phyloP scores from a whole-genome alignment of 768 basidiomycete species.

The Hysterangium stoloniferum region DNA sequence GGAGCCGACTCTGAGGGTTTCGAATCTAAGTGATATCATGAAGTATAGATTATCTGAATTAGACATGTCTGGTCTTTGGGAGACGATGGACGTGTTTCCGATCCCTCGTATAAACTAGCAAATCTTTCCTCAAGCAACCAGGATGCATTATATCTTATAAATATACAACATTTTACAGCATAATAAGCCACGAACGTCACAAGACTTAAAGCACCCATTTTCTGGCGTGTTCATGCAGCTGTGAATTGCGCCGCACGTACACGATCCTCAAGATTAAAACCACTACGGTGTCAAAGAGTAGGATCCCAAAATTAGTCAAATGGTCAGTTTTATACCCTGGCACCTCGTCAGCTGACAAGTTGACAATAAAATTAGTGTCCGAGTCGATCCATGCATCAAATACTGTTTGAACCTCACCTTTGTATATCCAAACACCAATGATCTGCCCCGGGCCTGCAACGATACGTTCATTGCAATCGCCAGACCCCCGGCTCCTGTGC shows the following conservation, averaged over 20 bases:
- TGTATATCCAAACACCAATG: slow-evolving; percentile 17
- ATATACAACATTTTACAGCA: too few species aligned
- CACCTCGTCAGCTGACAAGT: slow-evolving; percentile 22
- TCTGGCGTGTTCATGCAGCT: not conserved
- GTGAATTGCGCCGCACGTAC: slow-evolving; percentile 3
- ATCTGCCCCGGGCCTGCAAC: slow-evolving; percentile 31
- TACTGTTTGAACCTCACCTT: not conserved
- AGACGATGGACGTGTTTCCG: too few species aligned
- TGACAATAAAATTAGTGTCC: too few species aligned
- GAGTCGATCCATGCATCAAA: not conserved
- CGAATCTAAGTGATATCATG: too few species aligned
- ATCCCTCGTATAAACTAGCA: too few species aligned
- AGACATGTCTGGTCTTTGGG: too few species aligned
- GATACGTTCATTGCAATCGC: slow-evolving; percentile 27
- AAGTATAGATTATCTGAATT: too few species aligned
- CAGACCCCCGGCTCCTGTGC: slow-evolving; percentile 25
- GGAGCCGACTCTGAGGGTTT: too few species aligned
- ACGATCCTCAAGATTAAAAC: not conserved
- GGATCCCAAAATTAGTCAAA: slow-evolving; percentile 26
- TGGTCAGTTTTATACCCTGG: slow-evolving; percentile 29
- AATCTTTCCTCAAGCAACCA: too few species aligned
- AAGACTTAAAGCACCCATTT: slow-evolving; percentile 4
- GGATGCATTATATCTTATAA: too few species aligned
- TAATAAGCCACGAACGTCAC: too few species aligned
- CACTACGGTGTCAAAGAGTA: slow-evolving; percentile 18